phyloP scores from a whole-genome alignment of 1,139 yeast species.

The Nakaseomyces uthaithaninus region DNA sequence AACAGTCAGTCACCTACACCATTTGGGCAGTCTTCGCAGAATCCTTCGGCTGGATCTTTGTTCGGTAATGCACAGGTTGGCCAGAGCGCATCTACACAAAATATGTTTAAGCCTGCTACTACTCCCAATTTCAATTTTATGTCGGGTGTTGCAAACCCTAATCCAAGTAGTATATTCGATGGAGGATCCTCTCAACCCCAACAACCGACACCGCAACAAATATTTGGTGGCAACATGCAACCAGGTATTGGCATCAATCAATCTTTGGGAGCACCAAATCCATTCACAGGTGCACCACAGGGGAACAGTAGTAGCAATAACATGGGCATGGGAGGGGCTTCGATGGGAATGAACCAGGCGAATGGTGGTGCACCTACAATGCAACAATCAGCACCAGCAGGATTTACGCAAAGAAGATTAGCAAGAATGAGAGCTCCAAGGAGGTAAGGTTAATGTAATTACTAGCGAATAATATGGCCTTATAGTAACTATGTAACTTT shows the following conservation, averaged over 20 bases:
- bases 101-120: not conserved
- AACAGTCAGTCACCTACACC: conserved; percentile 5
- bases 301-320: too few species aligned
- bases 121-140: conserved; percentile 3
- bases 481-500: too few species aligned
- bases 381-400: conserved; percentile 7
- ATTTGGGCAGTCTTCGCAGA: conserved; percentile 5
- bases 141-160: not conserved
- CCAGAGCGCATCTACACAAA: not conserved
- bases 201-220: conserved; percentile 17
- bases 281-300: not conserved
- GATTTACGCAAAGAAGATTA: conserved; percentile 17
- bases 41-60: not conserved
- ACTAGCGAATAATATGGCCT: too few species aligned
- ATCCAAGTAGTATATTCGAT: not conserved
- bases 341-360: not conserved
- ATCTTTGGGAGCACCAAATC: not conserved
- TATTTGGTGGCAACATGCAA: conserved; percentile 13
- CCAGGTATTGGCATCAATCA: conserved; percentile 6
- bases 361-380: not conserved
- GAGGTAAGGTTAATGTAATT: conserved; percentile 12
- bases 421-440: conserved; percentile 28
- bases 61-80: not conserved
- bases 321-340: conserved; percentile 7
- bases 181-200: conserved; percentile 3